Percentiles rank a stretch among this genome's conserved stretches.
phyloP scores from a whole-genome alignment of 148 eudicot species.

The Rhododendron ovatum region DNA sequence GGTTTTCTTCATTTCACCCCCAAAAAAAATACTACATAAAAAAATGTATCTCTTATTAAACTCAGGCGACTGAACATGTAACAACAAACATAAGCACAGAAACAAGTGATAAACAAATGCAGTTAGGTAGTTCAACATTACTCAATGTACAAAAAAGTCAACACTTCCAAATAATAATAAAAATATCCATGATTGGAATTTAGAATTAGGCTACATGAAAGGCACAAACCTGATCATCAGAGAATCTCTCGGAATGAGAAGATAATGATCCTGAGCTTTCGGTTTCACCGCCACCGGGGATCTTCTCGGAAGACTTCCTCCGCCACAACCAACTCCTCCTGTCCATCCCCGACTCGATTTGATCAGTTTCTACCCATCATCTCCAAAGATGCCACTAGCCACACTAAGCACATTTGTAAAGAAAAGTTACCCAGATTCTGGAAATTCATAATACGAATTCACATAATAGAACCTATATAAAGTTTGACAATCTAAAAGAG shows the following conservation, averaged over 20 bases:
- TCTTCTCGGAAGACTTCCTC: constrained; percentile 76
- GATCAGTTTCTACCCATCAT: not conserved
- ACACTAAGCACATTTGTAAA: not conserved
- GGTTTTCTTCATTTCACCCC: not conserved
- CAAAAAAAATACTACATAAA: too few relatives aligned
- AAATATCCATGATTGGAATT: not conserved
- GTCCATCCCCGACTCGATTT: constrained; percentile 41
- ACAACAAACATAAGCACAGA: not conserved
- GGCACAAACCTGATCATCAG: constrained; percentile 74
- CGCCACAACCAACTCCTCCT: constrained; percentile 90
- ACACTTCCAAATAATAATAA: not conserved
- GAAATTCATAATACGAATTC: not conserved
- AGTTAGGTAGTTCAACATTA: not conserved
- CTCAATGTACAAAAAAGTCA: not conserved
- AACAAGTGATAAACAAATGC: not conserved
- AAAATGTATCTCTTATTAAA: too few relatives aligned
- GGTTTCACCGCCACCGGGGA: constrained; percentile 52
- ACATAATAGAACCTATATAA: not conserved
- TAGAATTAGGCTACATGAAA: not conserved
- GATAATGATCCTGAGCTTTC: constrained; percentile 65
- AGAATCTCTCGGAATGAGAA: constrained; percentile 77
- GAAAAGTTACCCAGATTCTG: not conserved
- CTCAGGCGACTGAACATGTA: too few relatives aligned
- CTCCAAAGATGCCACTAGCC: not conserved
- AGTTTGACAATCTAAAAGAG: not conserved